Evolutionary conservation across 768 basidiomycete species (phyloP), one percentile per base, ranked within the genome.

Genomic region (Termitomyces sp.): DNA sequence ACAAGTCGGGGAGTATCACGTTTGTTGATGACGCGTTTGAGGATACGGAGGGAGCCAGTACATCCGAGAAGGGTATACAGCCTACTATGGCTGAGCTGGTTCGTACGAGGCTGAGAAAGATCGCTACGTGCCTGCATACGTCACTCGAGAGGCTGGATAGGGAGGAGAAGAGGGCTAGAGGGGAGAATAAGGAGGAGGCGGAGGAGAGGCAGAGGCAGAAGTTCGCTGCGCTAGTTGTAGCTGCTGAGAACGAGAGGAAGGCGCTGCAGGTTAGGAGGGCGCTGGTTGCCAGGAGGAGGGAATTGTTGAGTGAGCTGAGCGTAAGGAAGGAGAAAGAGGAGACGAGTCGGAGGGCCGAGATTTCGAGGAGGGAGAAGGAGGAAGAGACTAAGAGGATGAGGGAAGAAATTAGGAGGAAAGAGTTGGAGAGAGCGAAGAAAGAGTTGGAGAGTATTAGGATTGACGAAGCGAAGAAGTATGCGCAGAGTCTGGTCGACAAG

Each of bases 271-370:
- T 93, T 22, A 82, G 90, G 35, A 78, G 88, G n/a, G 83, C 90
- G 0, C 76, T 97, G 48, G 85, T 93, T 8, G 88, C 89, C 2
- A 81, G 93, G n/a, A 78, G 94, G 32, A 78, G 90, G 22, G 92
- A 95, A 71, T 74, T 96, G 32, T 75, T 91, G 48, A 85, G 85
- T 52, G 93, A 98, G 74, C 78, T 96, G 51, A 81, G 82, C 35
- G 85, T 86, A 43, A 80, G 92, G 58, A 88, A 91, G 68, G 91
- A 93, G 74, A 91, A 90, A 68, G 94, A 94, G 66, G 92, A 93
- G 62, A 84, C 87, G 0, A 85, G 84, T 45, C 76, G 87, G 37
- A 80, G 87, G 28, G 90, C 90, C 0, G 93, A 93, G 69, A 64
- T 78, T 32, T 74, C 67, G 1, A 71, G 85, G 37, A 74, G 78